phyloP scores from a whole-genome alignment of 441 rosid genomes.

The Jatropha podagrica region DNA sequence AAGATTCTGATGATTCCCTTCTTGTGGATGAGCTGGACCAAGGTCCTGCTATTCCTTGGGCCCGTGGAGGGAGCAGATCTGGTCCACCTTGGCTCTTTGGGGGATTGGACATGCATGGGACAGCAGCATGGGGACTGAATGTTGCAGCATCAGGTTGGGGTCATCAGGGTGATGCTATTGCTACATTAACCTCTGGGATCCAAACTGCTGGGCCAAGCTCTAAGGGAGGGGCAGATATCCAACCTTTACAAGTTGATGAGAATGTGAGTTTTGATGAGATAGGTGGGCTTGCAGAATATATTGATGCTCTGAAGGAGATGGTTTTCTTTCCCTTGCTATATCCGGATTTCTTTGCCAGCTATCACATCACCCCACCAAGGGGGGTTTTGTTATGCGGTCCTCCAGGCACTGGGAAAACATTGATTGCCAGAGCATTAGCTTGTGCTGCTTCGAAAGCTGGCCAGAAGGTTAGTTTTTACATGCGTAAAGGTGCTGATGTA shows the following conservation, averaged over 20 bases:
- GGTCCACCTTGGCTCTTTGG: conserved; percentile 99
- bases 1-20: conserved; percentile 99
- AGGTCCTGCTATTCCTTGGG: conserved; percentile 96
- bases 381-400: conserved; percentile 99
- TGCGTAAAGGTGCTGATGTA: conserved; percentile 99
- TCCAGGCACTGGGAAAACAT: conserved; percentile 99
- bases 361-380: conserved; percentile 97
- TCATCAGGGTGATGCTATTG: conserved; percentile 87
- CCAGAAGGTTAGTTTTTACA: conserved; percentile 98
- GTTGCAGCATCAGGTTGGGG: conserved; percentile 99
- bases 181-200: conserved; percentile 74
- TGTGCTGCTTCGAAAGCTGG: conserved; percentile 99
- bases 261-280: conserved; percentile 93
- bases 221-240: conserved; percentile 99
- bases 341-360: conserved; percentile 97
- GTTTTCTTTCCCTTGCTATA: conserved; percentile 96
- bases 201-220: conserved; percentile 99
- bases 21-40: conserved; percentile 99
- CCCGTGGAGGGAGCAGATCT: conserved; percentile 90
- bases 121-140: conserved; percentile 82
- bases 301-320: conserved; percentile 98
- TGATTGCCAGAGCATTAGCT: conserved; percentile 98
- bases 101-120: conserved; percentile 86
- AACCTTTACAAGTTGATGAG: conserved; percentile 97
- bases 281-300: conserved; percentile 93